phyloP scores from a whole-genome alignment of 768 basidiomycete genomes.

The Leucosporidium yakuticum region DNA sequence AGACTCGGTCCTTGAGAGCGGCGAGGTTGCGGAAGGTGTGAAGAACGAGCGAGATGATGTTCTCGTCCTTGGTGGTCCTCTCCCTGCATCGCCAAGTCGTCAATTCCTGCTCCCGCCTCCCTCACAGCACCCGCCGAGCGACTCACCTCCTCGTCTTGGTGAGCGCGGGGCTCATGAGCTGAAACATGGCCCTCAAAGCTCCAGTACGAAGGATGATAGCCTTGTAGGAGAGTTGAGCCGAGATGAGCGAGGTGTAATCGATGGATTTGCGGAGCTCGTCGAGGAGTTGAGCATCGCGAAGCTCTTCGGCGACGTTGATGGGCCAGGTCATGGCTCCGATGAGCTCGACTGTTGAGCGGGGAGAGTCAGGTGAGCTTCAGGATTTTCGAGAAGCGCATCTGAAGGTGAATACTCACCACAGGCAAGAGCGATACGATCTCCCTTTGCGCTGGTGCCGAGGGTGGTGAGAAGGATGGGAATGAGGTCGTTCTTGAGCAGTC shows the following conservation, averaged over 20 bases:
- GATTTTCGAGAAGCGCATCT: background rate
- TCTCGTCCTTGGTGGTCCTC: conserved; percentile 69
- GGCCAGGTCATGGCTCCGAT: conserved; percentile 99
- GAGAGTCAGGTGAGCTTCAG: background rate
- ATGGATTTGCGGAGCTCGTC: conserved; percentile 47
- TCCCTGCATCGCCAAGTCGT: conserved; percentile 45
- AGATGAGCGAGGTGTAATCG: conserved; percentile 78
- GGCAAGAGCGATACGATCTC: conserved; percentile 56
- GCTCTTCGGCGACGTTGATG: conserved; percentile 87
- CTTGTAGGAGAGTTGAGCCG: conserved; percentile 86
- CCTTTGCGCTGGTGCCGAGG: conserved; percentile 67
- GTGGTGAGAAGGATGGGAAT: conserved; percentile 76
- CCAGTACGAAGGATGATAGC: conserved; percentile 63
- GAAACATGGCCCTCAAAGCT: conserved; percentile 65
- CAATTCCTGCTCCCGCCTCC: background rate
- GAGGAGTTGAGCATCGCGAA: conserved; percentile 78
- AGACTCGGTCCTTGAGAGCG: conserved; percentile 80
- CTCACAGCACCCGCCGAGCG: background rate
- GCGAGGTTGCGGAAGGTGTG: conserved; percentile 89
- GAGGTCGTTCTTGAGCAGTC: conserved; percentile 78
- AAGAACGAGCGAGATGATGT: conserved; percentile 79
- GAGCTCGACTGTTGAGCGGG: conserved; percentile 56
- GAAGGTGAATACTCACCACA: conserved; percentile 47
- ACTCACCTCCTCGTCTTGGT: conserved; percentile 55
- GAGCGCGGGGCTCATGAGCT: conserved; percentile 69